A percentile compares a stretch with the other conserved stretches of the same genome.
phyloP scores from a whole-genome alignment of 192 early-diverging fungal genomes.

The Entophlyctis luteolus region DNA sequence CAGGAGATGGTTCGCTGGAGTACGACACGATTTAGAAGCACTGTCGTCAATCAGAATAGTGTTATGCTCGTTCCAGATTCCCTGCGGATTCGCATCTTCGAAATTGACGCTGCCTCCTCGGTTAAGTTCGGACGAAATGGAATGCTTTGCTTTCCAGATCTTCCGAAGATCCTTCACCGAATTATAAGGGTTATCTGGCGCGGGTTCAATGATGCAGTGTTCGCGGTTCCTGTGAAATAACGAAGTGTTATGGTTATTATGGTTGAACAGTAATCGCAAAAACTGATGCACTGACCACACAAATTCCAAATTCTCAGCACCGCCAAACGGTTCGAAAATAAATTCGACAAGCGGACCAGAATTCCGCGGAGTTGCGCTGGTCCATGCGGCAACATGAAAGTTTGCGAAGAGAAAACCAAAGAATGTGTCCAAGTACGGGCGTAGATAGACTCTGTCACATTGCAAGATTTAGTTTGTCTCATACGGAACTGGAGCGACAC shows the following conservation, averaged over 20 bases:
- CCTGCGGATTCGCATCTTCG: not conserved
- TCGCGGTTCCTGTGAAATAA: slow-evolving; percentile 18
- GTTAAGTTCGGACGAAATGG: too few species aligned
- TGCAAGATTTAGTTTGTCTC: not conserved
- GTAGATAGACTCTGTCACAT: slow-evolving; percentile 22
- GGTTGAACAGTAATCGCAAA: not conserved
- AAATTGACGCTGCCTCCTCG: not conserved
- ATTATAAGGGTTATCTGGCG: not conserved
- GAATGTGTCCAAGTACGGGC: slow-evolving; percentile 44
- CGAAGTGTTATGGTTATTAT: not conserved
- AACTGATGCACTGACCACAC: slow-evolving; percentile 2
- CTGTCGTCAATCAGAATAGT: slow-evolving; percentile 48
- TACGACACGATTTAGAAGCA: slow-evolving; percentile 27
- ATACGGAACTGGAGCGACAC: not conserved
- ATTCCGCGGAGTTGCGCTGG: slow-evolving; percentile 40
- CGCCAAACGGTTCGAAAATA: slow-evolving; percentile 31
- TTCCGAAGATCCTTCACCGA: slow-evolving; percentile 35
- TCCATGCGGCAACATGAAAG: slow-evolving; percentile 43
- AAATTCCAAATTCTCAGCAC: slow-evolving; percentile 23
- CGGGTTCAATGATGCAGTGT: slow-evolving; percentile 26
- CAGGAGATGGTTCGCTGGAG: slow-evolving; percentile 32
- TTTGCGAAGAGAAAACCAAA: slow-evolving; percentile 28
- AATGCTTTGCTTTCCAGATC: slow-evolving; percentile 30
- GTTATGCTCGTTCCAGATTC: slow-evolving; percentile 28
- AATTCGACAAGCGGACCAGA: slow-evolving; percentile 24